phyloP scores from a whole-genome alignment of 768 basidiomycete genomes.

The Termitomyces eurrhizus region DNA sequence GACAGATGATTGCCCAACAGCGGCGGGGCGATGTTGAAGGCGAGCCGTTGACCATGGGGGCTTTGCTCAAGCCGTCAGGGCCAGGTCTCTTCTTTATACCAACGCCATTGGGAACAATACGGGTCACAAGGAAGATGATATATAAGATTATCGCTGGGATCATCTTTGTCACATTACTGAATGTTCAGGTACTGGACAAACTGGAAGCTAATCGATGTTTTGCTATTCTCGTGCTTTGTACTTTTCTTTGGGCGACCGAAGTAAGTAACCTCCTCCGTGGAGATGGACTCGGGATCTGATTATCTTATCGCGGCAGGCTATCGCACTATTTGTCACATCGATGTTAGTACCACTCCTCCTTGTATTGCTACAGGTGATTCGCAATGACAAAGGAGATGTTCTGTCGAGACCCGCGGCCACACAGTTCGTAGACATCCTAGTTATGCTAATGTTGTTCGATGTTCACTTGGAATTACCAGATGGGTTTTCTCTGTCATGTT shows the following conservation, averaged over 20 bases:
- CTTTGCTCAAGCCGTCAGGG: slow-evolving; percentile 40
- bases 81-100: slow-evolving; percentile 48
- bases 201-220: slow-evolving; percentile 84
- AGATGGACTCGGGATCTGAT: background rate
- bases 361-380: slow-evolving; percentile 79
- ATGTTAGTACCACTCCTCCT: slow-evolving; percentile 84
- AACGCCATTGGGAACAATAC: slow-evolving; percentile 65
- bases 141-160: slow-evolving; percentile 53
- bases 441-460: background rate
- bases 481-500: slow-evolving; percentile 95
- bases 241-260: slow-evolving; percentile 96
- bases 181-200: slow-evolving; percentile 53
- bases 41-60: slow-evolving; percentile 32
- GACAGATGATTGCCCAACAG: slow-evolving; percentile 87
- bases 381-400: slow-evolving; percentile 50
- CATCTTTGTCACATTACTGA: slow-evolving; percentile 60
- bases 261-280: slow-evolving; percentile 35
- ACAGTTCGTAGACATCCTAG: slow-evolving; percentile 47
- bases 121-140: slow-evolving; percentile 59
- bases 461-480: slow-evolving; percentile 33
- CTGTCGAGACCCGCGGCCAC: slow-evolving; percentile 70
- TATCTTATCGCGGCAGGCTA: slow-evolving; percentile 53
- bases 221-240: slow-evolving; percentile 85
- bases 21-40: slow-evolving; percentile 54
- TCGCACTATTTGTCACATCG: slow-evolving; percentile 97